A percentile compares a stretch with the other conserved stretches of the same genome.
These are phyloP conservation scores for Cocos nucifera DNA, from an alignment of 176 grass and related monocot species.

Conservation along the genomic window DNA sequence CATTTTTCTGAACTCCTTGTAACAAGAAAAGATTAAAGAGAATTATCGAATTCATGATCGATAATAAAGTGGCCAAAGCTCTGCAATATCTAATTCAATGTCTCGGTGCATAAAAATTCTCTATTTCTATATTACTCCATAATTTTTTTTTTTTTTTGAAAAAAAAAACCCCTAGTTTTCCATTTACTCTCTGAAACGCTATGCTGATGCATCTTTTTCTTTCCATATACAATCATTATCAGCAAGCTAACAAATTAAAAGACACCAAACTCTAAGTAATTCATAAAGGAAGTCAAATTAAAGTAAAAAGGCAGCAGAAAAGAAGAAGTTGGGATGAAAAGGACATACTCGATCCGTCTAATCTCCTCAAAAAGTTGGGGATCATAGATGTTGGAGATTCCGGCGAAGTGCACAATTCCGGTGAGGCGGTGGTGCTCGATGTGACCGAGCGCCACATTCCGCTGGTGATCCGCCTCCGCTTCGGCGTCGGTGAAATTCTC, in stretches of 20 bases:
- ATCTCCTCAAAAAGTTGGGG: conserved; percentile 12
- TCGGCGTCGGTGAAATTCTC: conserved; percentile 63
- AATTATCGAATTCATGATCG: too few species aligned
- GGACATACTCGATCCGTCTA: conserved; percentile 12
- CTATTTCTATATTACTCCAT: too few species aligned
- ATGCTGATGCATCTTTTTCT: too few species aligned
- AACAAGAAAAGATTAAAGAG: too few species aligned
- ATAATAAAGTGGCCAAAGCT: too few species aligned
- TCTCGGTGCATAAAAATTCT: too few species aligned
- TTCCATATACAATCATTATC: too few species aligned
- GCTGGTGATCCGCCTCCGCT: conserved; percentile 67
- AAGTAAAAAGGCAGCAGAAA: neutral
- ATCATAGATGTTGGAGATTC: conserved; percentile 12
- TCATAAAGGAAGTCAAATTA: neutral
- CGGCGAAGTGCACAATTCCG: conserved; percentile 8
- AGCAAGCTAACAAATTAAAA: neutral
- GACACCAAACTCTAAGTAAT: neutral
- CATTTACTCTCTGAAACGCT: too few species aligned
- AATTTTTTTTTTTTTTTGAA: too few species aligned
- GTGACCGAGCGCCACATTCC: conserved; percentile 75
- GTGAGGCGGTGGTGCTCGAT: conserved; percentile 34
- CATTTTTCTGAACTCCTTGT: too few species aligned
- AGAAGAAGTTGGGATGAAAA: neutral
- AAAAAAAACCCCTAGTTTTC: too few species aligned
- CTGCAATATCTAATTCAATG: too few species aligned